Evolutionary conservation across 257 asterid species (phyloP).

Genomic region (Rauvolfia tetraphylla): DNA sequence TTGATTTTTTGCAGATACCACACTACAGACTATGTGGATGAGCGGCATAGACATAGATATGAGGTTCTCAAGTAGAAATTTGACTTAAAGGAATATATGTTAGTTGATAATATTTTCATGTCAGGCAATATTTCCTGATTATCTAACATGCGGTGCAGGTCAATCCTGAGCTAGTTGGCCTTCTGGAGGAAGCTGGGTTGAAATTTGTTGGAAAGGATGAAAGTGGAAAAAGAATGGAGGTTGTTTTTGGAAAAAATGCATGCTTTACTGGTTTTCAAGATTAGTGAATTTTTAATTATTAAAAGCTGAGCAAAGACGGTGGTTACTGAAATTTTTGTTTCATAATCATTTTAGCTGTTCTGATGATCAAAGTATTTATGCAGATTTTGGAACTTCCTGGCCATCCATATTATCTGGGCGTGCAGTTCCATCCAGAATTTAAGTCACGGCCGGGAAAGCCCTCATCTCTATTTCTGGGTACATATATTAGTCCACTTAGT

Average conservation of each 20-base stretch:
- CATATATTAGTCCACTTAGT: conserved; percentile 4
- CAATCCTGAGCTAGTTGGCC: conserved; percentile 67
- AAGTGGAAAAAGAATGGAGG: conserved; percentile 95
- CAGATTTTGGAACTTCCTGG: conserved; percentile 68
- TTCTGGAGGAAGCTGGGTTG: conserved; percentile 71
- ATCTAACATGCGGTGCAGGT: conserved; percentile 49
- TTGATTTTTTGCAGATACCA: conserved; percentile 51
- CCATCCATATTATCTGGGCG: conserved; percentile 87
- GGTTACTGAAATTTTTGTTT: not conserved
- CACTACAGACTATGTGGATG: conserved; percentile 65
- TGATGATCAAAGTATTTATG: conserved; percentile 8
- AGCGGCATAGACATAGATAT: conserved; percentile 90
- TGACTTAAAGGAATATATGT: not conserved
- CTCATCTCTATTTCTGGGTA: conserved; percentile 75
- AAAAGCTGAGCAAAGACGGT: not conserved
- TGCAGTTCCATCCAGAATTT: conserved; percentile 92
- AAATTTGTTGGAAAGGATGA: conserved; percentile 93
- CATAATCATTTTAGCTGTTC: not conserved
- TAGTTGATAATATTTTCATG: conserved; percentile 11
- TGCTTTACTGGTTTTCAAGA: not conserved
- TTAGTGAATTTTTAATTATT: not conserved
- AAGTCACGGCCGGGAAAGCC: conserved; percentile 93
- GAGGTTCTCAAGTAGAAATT: conserved; percentile 51
- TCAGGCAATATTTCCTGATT: conserved; percentile 14
- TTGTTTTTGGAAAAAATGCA: conserved; percentile 21